These are phyloP conservation scores for Phytophthora fragariae DNA, from an alignment of 352 stramenopile species.

Conservation along the genomic window DNA sequence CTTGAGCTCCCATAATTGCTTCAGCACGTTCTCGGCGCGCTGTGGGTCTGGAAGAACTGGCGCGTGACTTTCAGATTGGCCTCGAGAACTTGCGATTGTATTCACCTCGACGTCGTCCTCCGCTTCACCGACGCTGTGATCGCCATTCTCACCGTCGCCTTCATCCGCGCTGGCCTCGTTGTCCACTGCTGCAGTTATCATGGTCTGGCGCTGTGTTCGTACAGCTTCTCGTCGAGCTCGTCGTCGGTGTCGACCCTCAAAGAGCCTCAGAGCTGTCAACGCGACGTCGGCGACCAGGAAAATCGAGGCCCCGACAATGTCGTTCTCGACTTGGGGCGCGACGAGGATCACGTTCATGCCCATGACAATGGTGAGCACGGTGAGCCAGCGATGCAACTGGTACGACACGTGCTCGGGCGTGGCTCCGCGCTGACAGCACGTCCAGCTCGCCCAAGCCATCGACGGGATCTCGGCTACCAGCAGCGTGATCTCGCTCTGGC, in stretches of 20 bases:
- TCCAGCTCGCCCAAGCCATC: constrained; percentile 34
- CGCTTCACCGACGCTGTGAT: neutral
- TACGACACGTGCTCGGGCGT: constrained; percentile 30
- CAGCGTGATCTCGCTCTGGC: constrained; percentile 30
- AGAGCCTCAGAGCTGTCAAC: constrained; percentile 23
- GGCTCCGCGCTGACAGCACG: constrained; percentile 17
- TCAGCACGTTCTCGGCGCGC: constrained; percentile 11
- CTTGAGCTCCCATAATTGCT: constrained; percentile 17
- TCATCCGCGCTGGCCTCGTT: neutral
- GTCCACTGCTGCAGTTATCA: constrained; percentile 8
- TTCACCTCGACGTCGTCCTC: neutral
- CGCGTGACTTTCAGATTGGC: neutral
- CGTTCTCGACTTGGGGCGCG: constrained; percentile 13
- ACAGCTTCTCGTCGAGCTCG: constrained; percentile 13
- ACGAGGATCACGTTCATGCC: constrained; percentile 26
- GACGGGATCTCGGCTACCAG: constrained; percentile 24
- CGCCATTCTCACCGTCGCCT: neutral
- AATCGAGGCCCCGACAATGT: constrained; percentile 24
- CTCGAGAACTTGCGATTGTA: neutral
- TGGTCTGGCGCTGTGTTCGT: constrained; percentile 8
- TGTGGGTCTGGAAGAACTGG: neutral
- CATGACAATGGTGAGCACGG: constrained; percentile 35
- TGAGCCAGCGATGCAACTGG: constrained; percentile 32
- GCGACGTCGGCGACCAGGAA: constrained; percentile 29
- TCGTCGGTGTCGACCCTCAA: constrained; percentile 21